A percentile compares a stretch with the other conserved stretches of the same genome.
Evolutionary conservation across 176 grass and related monocot species (phyloP).

Genomic region (Saccharum spontaneum): DNA sequence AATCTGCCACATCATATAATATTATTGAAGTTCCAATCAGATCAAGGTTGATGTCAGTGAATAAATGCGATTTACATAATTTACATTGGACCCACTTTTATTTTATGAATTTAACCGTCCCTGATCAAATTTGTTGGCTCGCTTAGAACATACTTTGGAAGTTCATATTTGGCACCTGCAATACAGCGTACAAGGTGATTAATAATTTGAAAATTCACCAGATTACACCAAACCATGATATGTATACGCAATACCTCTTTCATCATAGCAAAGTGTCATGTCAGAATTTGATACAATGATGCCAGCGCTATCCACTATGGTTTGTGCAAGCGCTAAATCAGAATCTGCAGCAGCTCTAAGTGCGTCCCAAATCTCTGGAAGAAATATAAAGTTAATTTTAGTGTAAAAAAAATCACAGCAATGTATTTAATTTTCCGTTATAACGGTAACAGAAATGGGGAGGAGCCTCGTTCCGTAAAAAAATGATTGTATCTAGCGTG

Average conservation of each 20-base stretch:
- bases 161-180: constrained; percentile 91
- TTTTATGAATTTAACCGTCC: constrained; percentile 46
- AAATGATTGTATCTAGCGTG: constrained; percentile 12
- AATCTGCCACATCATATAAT: neutral
- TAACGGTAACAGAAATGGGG: neutral
- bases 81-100: constrained; percentile 49
- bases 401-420: neutral
- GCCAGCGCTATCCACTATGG: constrained; percentile 88
- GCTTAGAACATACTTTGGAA: constrained; percentile 87
- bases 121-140: constrained; percentile 80
- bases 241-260: constrained; percentile 61
- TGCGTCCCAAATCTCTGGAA: constrained; percentile 93
- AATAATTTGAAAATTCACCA: neutral
- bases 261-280: constrained; percentile 85
- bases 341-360: constrained; percentile 82
- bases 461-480: neutral
- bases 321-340: constrained; percentile 74
- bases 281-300: constrained; percentile 89
- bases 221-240: constrained; percentile 12
- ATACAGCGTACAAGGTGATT: constrained; percentile 18
- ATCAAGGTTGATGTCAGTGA: constrained; percentile 22
- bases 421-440: neutral
- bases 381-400: constrained; percentile 11
- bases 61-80: constrained; percentile 80
- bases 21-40: constrained; percentile 30